Percentiles rank a stretch among this genome's conserved stretches.
phyloP scores from a whole-genome alignment of 1,139 yeast genomes.

The Pichia inconspicua region DNA sequence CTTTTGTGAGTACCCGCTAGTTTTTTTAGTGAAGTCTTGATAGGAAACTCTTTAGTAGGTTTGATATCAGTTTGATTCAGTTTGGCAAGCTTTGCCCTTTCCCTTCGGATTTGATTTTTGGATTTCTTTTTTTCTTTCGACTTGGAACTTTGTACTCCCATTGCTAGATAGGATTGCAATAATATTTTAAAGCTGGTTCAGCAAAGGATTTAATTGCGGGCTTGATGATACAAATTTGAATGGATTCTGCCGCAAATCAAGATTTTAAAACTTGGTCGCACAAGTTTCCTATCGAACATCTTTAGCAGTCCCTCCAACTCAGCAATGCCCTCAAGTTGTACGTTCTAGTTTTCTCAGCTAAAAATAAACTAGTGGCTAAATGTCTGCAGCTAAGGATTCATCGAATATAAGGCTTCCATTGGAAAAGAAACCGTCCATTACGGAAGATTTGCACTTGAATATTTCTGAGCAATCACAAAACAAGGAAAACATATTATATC shows the following conservation, averaged over 20 bases:
- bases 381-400: background rate
- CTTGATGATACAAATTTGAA: too few species aligned
- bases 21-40: too few species aligned
- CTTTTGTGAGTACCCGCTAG: background rate
- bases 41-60: background rate
- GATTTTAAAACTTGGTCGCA: too few species aligned
- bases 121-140: slow-evolving; percentile 28
- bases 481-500: background rate
- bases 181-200: too few species aligned
- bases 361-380: background rate
- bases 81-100: slow-evolving; percentile 46
- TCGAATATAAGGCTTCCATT: background rate
- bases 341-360: background rate
- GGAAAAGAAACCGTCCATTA: background rate
- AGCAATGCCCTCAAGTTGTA: background rate
- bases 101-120: slow-evolving; percentile 60
- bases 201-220: too few species aligned
- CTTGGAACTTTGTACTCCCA: background rate
- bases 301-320: too few species aligned
- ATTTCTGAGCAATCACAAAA: background rate
- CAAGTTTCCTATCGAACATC: too few species aligned
- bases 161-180: background rate
- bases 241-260: too few species aligned
- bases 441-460: background rate
- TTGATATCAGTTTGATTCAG: slow-evolving; percentile 1